A percentile compares a stretch with the other conserved stretches of the same genome.
phyloP scores from a whole-genome alignment of 179 eudicot species.

The Camellia oleifera region DNA sequence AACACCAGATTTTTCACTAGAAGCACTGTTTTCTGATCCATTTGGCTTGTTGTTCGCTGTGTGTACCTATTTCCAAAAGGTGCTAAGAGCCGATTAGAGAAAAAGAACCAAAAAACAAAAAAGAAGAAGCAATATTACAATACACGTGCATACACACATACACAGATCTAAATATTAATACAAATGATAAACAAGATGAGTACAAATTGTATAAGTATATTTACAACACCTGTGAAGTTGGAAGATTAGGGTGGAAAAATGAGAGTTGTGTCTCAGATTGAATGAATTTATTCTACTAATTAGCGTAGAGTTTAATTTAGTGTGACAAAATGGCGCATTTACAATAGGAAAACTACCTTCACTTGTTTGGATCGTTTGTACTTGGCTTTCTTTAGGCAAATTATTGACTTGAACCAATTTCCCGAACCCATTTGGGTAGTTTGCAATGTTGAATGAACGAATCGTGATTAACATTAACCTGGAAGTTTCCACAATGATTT shows the following conservation, averaged over 20 bases:
- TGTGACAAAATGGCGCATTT: background rate
- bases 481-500: background rate
- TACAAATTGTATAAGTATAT: background rate
- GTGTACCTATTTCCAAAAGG: background rate
- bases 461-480: background rate
- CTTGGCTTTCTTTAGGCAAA: conserved; percentile 9
- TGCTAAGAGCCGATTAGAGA: background rate
- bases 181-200: background rate
- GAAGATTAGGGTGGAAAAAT: background rate
- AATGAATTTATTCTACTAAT: background rate
- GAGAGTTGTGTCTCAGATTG: background rate
- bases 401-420: conserved; percentile 9
- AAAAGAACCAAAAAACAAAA: no score
- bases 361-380: background rate
- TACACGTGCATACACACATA: background rate
- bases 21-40: conserved; percentile 12
- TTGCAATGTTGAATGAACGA: background rate
- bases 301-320: background rate
- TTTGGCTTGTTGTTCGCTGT: conserved; percentile 8
- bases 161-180: background rate
- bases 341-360: background rate
- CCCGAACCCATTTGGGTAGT: conserved; percentile 6
- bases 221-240: background rate
- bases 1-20: background rate
- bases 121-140: background rate